Evolutionary conservation across 768 basidiomycete genomes (phyloP).

Genomic region (Serendipita vermifera): DNA sequence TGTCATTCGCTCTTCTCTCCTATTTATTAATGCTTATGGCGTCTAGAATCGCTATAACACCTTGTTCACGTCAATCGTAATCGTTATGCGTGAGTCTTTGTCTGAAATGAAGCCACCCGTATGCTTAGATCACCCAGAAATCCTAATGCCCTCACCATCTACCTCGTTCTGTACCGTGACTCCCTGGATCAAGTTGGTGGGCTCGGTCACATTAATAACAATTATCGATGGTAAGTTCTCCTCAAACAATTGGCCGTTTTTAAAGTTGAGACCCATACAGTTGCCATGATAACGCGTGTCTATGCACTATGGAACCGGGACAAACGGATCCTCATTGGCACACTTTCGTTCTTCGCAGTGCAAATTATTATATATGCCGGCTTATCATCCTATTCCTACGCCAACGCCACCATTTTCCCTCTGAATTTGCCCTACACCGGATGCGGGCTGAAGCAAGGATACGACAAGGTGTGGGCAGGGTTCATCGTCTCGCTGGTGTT

Average conservation of each 20-base stretch:
- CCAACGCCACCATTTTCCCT: neutral
- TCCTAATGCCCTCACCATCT: neutral
- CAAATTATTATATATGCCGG: neutral
- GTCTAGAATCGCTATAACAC: neutral
- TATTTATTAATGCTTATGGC: neutral
- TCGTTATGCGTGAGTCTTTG: neutral
- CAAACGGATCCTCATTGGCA: neutral
- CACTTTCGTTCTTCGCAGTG: neutral
- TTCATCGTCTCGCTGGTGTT: neutral
- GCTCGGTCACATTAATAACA: neutral
- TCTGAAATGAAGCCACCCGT: neutral
- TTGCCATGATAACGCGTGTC: neutral
- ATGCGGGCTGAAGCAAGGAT: neutral
- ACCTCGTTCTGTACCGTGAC: neutral
- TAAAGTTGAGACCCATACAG: neutral
- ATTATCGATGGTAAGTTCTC: neutral
- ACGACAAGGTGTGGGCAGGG: neutral
- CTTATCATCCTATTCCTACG: neutral
- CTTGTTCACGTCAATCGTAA: neutral
- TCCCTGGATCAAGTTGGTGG: neutral
- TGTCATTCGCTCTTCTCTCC: neutral
- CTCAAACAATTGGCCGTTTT: neutral
- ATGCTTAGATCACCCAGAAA: neutral
- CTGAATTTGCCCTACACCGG: neutral
- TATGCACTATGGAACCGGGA: slow-evolving; percentile 4